phyloP scores from a whole-genome alignment of 2,329 filamentous ascomycete species.

The Ophiostoma montium region DNA sequence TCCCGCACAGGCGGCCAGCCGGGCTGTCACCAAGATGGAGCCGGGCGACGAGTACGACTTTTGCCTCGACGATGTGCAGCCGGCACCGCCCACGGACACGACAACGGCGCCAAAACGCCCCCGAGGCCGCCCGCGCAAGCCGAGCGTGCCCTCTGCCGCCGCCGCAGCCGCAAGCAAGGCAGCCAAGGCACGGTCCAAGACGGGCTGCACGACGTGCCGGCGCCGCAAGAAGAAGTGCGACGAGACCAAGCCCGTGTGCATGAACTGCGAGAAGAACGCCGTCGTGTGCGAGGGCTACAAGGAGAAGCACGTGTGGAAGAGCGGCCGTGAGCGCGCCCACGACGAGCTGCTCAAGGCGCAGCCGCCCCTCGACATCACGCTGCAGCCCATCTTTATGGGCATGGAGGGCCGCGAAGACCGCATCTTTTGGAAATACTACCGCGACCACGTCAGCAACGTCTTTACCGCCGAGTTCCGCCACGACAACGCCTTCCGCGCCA shows the following conservation, averaged over 20 bases:
- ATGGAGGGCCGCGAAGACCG: conserved; percentile 70
- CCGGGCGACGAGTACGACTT: conserved; percentile 40
- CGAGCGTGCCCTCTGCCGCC: conserved; percentile 47
- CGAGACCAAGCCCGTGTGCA: conserved; percentile 56
- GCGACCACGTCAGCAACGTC: conserved; percentile 62
- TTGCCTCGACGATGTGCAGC: conserved; percentile 37
- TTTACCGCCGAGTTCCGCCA: conserved; percentile 70
- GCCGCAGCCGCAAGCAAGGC: conserved; percentile 46
- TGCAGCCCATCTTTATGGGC: conserved; percentile 60
- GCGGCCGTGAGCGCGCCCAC: conserved; percentile 62
- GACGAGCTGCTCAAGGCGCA: conserved; percentile 33
- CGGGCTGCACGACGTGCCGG: conserved; percentile 52
- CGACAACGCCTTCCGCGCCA: conserved; percentile 73
- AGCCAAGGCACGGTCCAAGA: conserved; percentile 62
- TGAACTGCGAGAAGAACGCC: conserved; percentile 88
- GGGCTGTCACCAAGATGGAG: conserved; percentile 39
- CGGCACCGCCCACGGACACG: conserved; percentile 23
- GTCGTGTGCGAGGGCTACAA: conserved; percentile 85
- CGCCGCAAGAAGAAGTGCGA: conserved; percentile 62
- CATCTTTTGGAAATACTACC: conserved; percentile 72
- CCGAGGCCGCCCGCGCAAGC: conserved; percentile 71
- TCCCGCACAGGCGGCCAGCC: conserved; percentile 21
- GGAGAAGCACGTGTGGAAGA: conserved; percentile 75
- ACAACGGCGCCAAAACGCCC: conserved; percentile 38
- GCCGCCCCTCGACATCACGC: conserved; percentile 37